Percentiles rank a stretch among this genome's conserved stretches.
phyloP scores from a whole-genome alignment of 805 yeast species.

The Cyberlindnera mycetangii region DNA sequence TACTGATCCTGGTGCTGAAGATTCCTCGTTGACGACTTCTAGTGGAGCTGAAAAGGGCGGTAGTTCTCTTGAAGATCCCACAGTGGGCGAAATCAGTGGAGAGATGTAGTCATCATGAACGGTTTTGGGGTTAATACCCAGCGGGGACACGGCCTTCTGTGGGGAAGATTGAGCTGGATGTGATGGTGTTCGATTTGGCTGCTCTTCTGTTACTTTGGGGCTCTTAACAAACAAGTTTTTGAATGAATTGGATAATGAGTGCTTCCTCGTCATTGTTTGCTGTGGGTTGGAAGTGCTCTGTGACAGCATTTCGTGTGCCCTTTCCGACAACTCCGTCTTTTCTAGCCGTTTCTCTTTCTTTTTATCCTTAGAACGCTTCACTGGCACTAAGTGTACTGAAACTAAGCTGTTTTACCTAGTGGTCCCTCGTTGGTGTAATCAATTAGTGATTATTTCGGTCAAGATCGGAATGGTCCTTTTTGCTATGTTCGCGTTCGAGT shows the following conservation, averaged over 20 bases:
- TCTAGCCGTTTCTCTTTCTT: not conserved
- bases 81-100: slow-evolving; percentile 1
- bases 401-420: no score
- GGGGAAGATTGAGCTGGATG: not conserved
- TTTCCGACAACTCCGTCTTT: not conserved
- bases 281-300: not conserved
- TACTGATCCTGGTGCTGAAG: not conserved
- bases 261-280: slow-evolving; percentile 11
- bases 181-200: not conserved
- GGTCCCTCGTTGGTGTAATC: no score
- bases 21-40: slow-evolving; percentile 6
- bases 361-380: slow-evolving; percentile 5
- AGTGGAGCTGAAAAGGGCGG: not conserved
- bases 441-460: no score
- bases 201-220: slow-evolving; percentile 7
- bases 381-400: slow-evolving; percentile 2
- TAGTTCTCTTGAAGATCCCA: not conserved
- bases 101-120: slow-evolving; percentile 4
- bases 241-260: slow-evolving; percentile 21
- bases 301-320: not conserved
- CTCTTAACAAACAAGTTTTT: slow-evolving; percentile 23
- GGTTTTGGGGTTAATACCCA: not conserved
- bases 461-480: no score
- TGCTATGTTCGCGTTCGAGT: no score
- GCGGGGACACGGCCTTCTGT: not conserved